Evolutionary conservation across 2,329 filamentous ascomycete species (phyloP).

Genomic region (Karstenula rhodostoma): DNA sequence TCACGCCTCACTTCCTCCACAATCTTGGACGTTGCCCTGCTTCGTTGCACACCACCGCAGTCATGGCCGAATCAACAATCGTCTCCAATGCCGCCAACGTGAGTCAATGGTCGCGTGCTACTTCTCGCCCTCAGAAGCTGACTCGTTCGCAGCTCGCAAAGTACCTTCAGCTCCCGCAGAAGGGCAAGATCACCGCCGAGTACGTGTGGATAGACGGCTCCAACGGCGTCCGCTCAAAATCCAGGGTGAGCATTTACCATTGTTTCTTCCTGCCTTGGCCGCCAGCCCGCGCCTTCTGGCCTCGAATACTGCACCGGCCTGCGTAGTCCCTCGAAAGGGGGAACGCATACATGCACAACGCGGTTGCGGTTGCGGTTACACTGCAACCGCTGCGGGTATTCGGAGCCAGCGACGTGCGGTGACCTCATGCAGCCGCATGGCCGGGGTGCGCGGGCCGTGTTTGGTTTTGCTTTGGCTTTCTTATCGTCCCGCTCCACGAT

Average conservation of each 20-base stretch:
- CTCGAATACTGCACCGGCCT: neutral
- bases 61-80: constrained; percentile 51
- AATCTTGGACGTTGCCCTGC: neutral
- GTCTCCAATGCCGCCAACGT: constrained; percentile 60
- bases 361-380: neutral
- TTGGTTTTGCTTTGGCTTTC: constrained; percentile 29
- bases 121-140: constrained; percentile 23
- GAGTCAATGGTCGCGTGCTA: constrained; percentile 40
- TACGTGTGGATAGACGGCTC: constrained; percentile 94
- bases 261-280: neutral
- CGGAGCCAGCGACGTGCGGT: constrained; percentile 12
- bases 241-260: constrained; percentile 73
- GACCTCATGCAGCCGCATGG: constrained; percentile 25
- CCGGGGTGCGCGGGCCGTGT: constrained; percentile 14
- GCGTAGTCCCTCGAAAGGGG: neutral
- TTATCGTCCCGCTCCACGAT: constrained; percentile 46
- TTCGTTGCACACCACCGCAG: constrained; percentile 32
- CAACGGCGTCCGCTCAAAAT: constrained; percentile 91
- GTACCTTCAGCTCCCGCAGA: constrained; percentile 90
- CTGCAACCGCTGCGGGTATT: neutral
- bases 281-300: neutral
- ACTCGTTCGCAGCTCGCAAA: constrained; percentile 75
- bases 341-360: neutral
- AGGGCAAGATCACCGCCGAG: constrained; percentile 88
- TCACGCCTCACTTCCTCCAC: constrained; percentile 13